Conservation (phyloP, 495 filamentous ascomycete genomes). For the Talaromyces adpressus region DNA sequence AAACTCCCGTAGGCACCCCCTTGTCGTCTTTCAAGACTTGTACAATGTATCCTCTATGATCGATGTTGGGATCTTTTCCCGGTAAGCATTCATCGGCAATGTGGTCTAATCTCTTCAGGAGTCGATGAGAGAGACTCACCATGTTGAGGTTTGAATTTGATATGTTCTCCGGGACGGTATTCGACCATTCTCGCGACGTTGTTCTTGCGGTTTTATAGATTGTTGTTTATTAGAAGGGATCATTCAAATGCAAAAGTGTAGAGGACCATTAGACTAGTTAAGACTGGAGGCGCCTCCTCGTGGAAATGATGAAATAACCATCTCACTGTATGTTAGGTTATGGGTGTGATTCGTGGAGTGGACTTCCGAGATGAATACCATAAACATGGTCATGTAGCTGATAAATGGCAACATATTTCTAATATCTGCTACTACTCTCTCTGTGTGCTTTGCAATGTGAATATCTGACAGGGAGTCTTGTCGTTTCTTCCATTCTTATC, state of each 20-base stretch:
- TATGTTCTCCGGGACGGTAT: neutral
- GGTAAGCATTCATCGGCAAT: too few species aligned
- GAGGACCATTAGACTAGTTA: too few species aligned
- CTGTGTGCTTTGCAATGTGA: neutral
- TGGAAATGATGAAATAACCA: constrained; percentile 1
- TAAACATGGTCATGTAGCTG: neutral
- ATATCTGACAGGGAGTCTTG: neutral
- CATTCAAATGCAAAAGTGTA: neutral
- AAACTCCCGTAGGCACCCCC: neutral
- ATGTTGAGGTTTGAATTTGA: constrained; percentile 5
- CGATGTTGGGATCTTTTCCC: constrained; percentile 1
- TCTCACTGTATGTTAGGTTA: neutral
- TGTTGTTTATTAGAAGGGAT: neutral
- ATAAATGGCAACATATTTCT: neutral
- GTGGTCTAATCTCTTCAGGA: too few species aligned
- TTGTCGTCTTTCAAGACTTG: constrained; percentile 3
- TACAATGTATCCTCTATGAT: constrained; percentile 6
- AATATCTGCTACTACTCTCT: too few species aligned
- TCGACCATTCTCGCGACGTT: constrained; percentile 2
- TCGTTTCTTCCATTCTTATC: neutral
- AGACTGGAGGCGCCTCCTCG: neutral
- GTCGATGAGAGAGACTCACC: neutral
- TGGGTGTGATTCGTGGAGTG: neutral
- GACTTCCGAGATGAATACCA: neutral
- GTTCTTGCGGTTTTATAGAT: neutral